Evolutionary conservation across 1,284 basidiomycete genomes (phyloP).

Genomic region (Ganoderma resinaceum): DNA sequence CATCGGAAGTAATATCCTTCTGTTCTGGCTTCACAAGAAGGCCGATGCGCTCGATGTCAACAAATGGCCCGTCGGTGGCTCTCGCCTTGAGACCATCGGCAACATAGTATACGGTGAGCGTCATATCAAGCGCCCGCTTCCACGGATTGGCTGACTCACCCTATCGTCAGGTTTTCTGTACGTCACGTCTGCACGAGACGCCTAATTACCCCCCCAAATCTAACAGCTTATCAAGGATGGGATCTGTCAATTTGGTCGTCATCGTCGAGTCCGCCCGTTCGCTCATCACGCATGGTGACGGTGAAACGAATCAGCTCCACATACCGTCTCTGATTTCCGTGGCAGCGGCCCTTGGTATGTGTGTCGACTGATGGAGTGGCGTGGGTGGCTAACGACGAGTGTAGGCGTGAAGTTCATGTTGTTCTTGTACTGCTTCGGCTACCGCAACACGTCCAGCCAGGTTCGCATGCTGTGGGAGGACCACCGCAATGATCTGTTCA

Average conservation of each 20-base stretch:
- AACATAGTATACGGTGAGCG: slow-evolving; percentile 86
- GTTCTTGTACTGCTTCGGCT: slow-evolving; percentile 87
- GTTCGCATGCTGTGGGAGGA: slow-evolving; percentile 96
- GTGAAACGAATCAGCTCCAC: slow-evolving; percentile 75
- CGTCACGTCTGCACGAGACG: slow-evolving; percentile 36
- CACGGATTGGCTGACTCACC: background rate
- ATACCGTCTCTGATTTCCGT: slow-evolving; percentile 87
- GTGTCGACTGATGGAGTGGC: background rate
- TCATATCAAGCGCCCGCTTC: background rate
- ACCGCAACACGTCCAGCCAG: slow-evolving; percentile 86
- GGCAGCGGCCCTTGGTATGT: slow-evolving; percentile 77
- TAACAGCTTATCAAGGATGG: slow-evolving; percentile 65
- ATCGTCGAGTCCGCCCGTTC: slow-evolving; percentile 85
- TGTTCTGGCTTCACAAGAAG: slow-evolving; percentile 85
- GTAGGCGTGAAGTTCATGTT: slow-evolving; percentile 85
- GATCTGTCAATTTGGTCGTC: slow-evolving; percentile 84
- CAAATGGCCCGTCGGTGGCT: slow-evolving; percentile 93
- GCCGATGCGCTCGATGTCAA: slow-evolving; percentile 76
- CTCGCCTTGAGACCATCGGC: slow-evolving; percentile 90
- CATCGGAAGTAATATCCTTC: slow-evolving; percentile 87
- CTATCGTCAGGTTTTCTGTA: slow-evolving; percentile 68
- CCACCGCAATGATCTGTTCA: slow-evolving; percentile 89
- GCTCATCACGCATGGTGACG: slow-evolving; percentile 63
- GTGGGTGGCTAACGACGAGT: slow-evolving; percentile 15
- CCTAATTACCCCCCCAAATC: background rate